Evolutionary conservation across 2,329 filamentous ascomycete genomes (phyloP).

Genomic region (Talaromyces rugulosus): DNA sequence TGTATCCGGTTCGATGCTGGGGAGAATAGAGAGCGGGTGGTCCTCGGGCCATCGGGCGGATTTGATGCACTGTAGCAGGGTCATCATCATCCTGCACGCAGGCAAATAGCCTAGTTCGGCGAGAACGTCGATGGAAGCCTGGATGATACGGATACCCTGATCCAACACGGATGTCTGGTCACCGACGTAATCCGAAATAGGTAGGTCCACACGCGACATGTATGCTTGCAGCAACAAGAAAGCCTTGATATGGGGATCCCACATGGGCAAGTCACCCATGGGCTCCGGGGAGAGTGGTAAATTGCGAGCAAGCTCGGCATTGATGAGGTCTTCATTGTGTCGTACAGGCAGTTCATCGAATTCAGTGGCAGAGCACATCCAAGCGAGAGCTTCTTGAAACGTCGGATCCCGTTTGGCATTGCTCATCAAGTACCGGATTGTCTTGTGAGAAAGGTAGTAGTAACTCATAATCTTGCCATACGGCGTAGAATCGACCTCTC

Average conservation of each 20-base stretch:
- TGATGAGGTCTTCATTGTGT: conserved; percentile 97
- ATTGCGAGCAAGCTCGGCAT: conserved; percentile 79
- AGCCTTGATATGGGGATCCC: conserved; percentile 97
- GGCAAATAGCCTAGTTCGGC: conserved; percentile 81
- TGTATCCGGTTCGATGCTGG: conserved; percentile 53
- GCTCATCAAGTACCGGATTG: conserved; percentile 76
- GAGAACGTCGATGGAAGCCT: conserved; percentile 89
- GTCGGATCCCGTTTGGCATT: conserved; percentile 70
- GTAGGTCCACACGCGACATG: conserved; percentile 87
- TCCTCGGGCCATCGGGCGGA: conserved; percentile 87
- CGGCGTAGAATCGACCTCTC: conserved; percentile 83
- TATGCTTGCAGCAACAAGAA: conserved; percentile 92
- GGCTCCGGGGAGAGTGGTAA: conserved; percentile 62
- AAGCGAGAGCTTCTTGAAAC: conserved; percentile 78
- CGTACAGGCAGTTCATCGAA: conserved; percentile 97
- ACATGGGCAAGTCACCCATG: conserved; percentile 73
- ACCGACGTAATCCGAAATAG: conserved; percentile 94
- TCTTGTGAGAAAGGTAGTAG: conserved; percentile 96
- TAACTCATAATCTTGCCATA: conserved; percentile 99
- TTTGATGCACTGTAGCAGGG: conserved; percentile 86
- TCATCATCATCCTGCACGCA: conserved; percentile 76
- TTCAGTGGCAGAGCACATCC: conserved; percentile 91
- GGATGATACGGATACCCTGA: conserved; percentile 93
- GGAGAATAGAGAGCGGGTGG: conserved; percentile 72
- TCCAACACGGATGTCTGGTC: conserved; percentile 86